These are phyloP conservation scores for Schrenkiella parvula DNA, from an alignment of 345 rosid genomes.

Conservation along the genomic window DNA sequence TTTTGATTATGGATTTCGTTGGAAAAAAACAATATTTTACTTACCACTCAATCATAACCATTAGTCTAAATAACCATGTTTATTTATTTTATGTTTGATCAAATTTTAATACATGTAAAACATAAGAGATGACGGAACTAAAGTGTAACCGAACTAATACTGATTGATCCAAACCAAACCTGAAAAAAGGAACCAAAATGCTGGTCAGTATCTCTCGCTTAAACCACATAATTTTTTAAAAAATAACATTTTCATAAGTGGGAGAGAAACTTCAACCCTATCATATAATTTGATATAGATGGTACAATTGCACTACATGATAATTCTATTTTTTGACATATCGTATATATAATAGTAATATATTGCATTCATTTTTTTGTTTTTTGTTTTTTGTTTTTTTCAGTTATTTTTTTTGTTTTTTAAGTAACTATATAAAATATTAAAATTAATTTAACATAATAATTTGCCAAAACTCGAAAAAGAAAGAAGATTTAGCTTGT, in stretches of 20 bases:
- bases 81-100: not conserved
- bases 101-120: not conserved
- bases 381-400: too few relatives aligned
- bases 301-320: too few relatives aligned
- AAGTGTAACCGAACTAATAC: not conserved
- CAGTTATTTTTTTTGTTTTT: too few relatives aligned
- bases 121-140: not conserved
- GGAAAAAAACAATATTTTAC: not conserved
- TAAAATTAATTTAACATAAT: not conserved
- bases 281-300: too few relatives aligned
- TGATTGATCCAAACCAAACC: not conserved
- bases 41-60: not conserved
- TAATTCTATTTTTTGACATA: too few relatives aligned
- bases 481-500: constrained; percentile 5
- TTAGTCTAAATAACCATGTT: not conserved
- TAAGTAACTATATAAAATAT: not conserved
- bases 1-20: not conserved
- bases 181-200: not conserved
- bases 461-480: not conserved
- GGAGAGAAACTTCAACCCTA: too few relatives aligned
- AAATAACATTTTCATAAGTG: too few relatives aligned
- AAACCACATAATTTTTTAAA: too few relatives aligned
- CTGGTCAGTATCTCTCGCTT: not conserved
- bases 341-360: too few relatives aligned
- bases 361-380: too few relatives aligned